A percentile compares a stretch with the other conserved stretches of the same genome.
phyloP scores from a whole-genome alignment of 805 yeast genomes.

The Yamadazyma olivae region DNA sequence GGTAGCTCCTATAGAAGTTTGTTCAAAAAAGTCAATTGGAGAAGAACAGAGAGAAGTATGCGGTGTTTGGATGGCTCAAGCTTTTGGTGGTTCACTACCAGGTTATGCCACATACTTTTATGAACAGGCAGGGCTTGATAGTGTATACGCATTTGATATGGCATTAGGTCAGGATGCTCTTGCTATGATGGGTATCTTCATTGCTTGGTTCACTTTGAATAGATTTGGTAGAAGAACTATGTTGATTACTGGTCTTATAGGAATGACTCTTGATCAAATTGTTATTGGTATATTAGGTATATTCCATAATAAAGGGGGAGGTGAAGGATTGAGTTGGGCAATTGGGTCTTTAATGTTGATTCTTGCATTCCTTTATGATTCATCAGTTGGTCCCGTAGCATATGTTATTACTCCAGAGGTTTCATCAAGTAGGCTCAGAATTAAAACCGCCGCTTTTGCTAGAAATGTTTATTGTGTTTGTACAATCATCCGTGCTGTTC shows the following conservation, averaged over 20 bases:
- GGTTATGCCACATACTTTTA: constrained; percentile 51
- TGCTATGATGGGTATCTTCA: constrained; percentile 42
- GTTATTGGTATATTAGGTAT: constrained; percentile 21
- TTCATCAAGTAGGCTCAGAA: constrained; percentile 33
- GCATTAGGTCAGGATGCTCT: constrained; percentile 42
- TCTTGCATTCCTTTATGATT: constrained; percentile 41
- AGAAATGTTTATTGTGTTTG: constrained; percentile 22
- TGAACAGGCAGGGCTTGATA: constrained; percentile 45
- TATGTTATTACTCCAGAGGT: constrained; percentile 36
- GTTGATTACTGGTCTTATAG: constrained; percentile 32
- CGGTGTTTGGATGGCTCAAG: constrained; percentile 29
- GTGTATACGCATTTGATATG: constrained; percentile 42
- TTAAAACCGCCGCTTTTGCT: constrained; percentile 34
- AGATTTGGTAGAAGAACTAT: constrained; percentile 38
- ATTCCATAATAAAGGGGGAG: constrained; percentile 29
- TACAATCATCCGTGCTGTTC: constrained; percentile 21
- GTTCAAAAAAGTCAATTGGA: too few relatives aligned
- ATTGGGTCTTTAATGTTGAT: constrained; percentile 44
- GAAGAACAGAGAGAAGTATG: too few relatives aligned
- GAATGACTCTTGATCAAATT: constrained; percentile 31
- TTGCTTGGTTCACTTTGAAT: constrained; percentile 41
- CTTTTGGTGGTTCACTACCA: constrained; percentile 44
- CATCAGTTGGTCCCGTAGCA: constrained; percentile 39
- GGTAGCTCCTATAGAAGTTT: too few relatives aligned
- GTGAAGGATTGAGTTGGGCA: constrained; percentile 43